phyloP scores from a whole-genome alignment of 2,329 filamentous ascomycete species.

The Penicillium sp. region DNA sequence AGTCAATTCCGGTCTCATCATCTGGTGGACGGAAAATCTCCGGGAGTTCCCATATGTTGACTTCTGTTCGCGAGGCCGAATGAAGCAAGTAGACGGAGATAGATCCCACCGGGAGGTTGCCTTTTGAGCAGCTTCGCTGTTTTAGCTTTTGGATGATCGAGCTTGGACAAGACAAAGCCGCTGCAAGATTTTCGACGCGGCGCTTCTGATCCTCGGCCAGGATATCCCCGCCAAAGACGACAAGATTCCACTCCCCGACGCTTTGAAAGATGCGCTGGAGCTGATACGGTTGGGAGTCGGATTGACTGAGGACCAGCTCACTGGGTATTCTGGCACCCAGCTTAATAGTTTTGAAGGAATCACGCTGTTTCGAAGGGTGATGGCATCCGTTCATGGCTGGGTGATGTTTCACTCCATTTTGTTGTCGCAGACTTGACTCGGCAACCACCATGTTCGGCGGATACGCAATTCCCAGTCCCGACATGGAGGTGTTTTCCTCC shows the following conservation, averaged over 20 bases:
- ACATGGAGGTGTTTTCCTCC: too few relatives aligned
- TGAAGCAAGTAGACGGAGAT: slow-evolving; percentile 26
- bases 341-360: too few relatives aligned
- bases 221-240: slow-evolving; percentile 58
- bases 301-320: slow-evolving; percentile 33
- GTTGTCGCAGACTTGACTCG: too few relatives aligned
- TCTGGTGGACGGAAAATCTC: slow-evolving; percentile 47
- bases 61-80: slow-evolving; percentile 44
- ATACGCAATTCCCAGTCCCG: too few relatives aligned
- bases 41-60: slow-evolving; percentile 49
- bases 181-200: too few relatives aligned
- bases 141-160: not conserved
- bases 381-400: too few relatives aligned
- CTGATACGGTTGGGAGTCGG: slow-evolving; percentile 38
- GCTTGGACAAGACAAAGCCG: slow-evolving; percentile 10
- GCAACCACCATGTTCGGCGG: too few relatives aligned
- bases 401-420: too few relatives aligned
- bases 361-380: too few relatives aligned
- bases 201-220: slow-evolving; percentile 11
- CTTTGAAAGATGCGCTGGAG: slow-evolving; percentile 34
- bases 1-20: slow-evolving; percentile 49
- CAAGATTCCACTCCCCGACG: slow-evolving; percentile 36
- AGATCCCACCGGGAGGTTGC: too few relatives aligned
- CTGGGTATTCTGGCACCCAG: slow-evolving; percentile 23
- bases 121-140: not conserved